A percentile compares a stretch with the other conserved stretches of the same genome.
phyloP scores from a whole-genome alignment of 306 rosid genomes.

The Castanopsis chinensis region DNA sequence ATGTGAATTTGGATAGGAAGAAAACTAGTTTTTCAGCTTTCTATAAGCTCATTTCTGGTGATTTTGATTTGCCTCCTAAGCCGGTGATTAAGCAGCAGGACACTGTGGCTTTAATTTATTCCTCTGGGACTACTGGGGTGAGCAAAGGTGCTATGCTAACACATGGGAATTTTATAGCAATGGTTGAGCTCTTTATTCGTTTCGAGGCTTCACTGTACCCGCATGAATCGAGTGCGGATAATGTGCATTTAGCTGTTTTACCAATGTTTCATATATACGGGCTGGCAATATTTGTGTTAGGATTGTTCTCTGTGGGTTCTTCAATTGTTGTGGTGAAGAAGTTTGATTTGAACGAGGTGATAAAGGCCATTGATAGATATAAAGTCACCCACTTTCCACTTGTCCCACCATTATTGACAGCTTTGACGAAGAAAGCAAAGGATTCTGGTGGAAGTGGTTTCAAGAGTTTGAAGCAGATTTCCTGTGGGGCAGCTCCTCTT shows the following conservation, averaged over 20 bases:
- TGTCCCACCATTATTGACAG: slow-evolving; percentile 69
- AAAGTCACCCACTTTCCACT: slow-evolving; percentile 67
- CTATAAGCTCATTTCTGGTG: slow-evolving; percentile 35
- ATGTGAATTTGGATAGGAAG: slow-evolving; percentile 22
- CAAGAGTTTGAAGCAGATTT: slow-evolving; percentile 74
- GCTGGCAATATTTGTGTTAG: slow-evolving; percentile 48
- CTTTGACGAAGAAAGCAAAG: slow-evolving; percentile 45
- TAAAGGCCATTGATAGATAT: slow-evolving; percentile 52
- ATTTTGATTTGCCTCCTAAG: slow-evolving; percentile 34
- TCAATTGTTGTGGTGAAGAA: slow-evolving; percentile 63
- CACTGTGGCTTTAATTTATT: slow-evolving; percentile 68
- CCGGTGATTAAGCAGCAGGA: slow-evolving; percentile 70
- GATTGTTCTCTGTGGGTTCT: slow-evolving; percentile 74
- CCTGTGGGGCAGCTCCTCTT: slow-evolving; percentile 71
- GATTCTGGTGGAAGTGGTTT: slow-evolving; percentile 26
- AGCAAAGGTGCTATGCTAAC: slow-evolving; percentile 83
- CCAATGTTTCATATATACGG: slow-evolving; percentile 91
- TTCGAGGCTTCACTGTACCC: slow-evolving; percentile 81
- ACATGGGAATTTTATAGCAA: slow-evolving; percentile 58
- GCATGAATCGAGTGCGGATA: slow-evolving; percentile 27
- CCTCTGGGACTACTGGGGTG: slow-evolving; percentile 81
- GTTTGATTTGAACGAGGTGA: slow-evolving; percentile 45
- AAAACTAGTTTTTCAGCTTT: slow-evolving; percentile 33
- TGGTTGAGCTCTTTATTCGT: slow-evolving; percentile 62
- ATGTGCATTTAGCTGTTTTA: slow-evolving; percentile 65